These are phyloP conservation scores for Kodamaea derodonti DNA, from an alignment of 1,139 yeast genomes.

Conservation along the genomic window DNA sequence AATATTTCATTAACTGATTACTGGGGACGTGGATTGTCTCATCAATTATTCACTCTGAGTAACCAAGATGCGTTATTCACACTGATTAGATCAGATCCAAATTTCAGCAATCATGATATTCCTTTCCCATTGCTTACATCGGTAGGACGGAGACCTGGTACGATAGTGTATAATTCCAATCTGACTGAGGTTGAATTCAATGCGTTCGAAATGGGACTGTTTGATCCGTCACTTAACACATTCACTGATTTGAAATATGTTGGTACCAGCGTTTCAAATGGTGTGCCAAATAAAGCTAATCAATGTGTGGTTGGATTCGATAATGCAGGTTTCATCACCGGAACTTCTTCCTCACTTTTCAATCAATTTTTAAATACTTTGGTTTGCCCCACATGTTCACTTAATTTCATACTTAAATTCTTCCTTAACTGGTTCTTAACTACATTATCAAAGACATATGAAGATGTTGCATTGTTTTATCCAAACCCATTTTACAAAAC, in stretches of 20 bases:
- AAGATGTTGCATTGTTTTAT: conserved; percentile 37
- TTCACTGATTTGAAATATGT: conserved; percentile 36
- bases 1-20: conserved; percentile 59
- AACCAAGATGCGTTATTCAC: conserved; percentile 29
- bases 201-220: conserved; percentile 44
- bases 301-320: conserved; percentile 66
- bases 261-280: conserved; percentile 32
- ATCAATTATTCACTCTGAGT: conserved; percentile 32
- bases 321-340: conserved; percentile 73
- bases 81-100: conserved; percentile 24
- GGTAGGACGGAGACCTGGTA: conserved; percentile 35
- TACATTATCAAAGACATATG: conserved; percentile 37
- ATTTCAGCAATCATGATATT: conserved; percentile 32
- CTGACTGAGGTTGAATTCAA: conserved; percentile 40
- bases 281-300: conserved; percentile 21
- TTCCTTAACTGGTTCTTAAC: conserved; percentile 42
- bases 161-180: conserved; percentile 29
- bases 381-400: conserved; percentile 45
- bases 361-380: conserved; percentile 63
- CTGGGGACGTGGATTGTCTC: conserved; percentile 44
- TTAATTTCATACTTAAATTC: conserved; percentile 45
- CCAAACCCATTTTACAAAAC: conserved; percentile 54
- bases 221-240: conserved; percentile 36
- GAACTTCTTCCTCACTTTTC: conserved; percentile 77
- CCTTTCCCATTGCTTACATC: conserved; percentile 40